phyloP scores from a whole-genome alignment of 306 rosid species.

The Astragalus glycyphyllos region DNA sequence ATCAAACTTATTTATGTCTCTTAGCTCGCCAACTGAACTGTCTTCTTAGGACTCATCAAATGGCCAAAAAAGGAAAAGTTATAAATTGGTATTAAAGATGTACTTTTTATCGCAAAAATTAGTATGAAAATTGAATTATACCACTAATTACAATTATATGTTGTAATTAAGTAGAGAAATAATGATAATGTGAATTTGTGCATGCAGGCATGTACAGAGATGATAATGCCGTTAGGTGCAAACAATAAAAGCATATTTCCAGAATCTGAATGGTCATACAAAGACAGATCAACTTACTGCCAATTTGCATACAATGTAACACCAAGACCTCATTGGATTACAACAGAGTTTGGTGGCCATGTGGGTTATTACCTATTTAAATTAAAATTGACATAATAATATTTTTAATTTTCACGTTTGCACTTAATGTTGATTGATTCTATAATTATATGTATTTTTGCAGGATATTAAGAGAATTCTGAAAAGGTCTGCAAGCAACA shows the following conservation, averaged over 20 bases:
- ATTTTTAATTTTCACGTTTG: too few relatives aligned
- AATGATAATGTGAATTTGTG: background rate
- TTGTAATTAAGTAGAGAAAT: too few relatives aligned
- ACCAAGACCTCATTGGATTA: constrained; percentile 80
- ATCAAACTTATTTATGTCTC: too few relatives aligned
- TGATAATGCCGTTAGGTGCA: constrained; percentile 69
- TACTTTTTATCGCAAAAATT: too few relatives aligned
- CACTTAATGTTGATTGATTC: too few relatives aligned
- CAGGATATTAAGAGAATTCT: constrained; percentile 65
- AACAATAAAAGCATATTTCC: constrained; percentile 68
- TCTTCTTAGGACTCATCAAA: too few relatives aligned
- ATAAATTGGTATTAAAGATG: too few relatives aligned
- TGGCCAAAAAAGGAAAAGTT: too few relatives aligned
- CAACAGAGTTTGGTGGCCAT: constrained; percentile 73
- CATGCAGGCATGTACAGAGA: constrained; percentile 76
- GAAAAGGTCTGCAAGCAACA: constrained; percentile 78
- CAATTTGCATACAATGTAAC: background rate
- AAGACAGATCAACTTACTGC: constrained; percentile 42
- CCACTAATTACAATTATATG: too few relatives aligned
- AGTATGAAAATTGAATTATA: too few relatives aligned
- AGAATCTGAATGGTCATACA: constrained; percentile 51
- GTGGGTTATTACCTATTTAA: constrained; percentile 34
- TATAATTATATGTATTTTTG: background rate
- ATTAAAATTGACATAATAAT: too few relatives aligned
- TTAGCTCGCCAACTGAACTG: too few relatives aligned